Evolutionary conservation across 345 rosid species (phyloP), one percentile per base, ranked within the genome.

Genomic region (Moricandia arvensis): DNA sequence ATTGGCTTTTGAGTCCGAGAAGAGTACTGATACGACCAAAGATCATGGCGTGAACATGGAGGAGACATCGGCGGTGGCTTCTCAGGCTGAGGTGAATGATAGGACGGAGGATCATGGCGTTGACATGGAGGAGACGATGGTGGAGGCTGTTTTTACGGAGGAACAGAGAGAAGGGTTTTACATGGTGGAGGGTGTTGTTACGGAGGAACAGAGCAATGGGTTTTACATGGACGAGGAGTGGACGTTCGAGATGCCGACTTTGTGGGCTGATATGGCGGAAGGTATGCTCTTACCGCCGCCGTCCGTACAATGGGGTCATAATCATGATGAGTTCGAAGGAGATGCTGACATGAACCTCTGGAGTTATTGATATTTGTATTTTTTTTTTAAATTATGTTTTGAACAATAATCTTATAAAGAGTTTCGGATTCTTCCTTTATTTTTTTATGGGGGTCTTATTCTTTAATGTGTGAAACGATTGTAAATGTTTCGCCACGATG

Each of bases 211-310:
- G 1, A 26, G 53, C 64, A 64, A 68, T 24, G 80, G 60, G 2
- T 61, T 78, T 72, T 86, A 81, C 7, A 76, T 88, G 84, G 91
- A 88, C 29, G 85, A 92, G 9, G 96, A 92, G 60, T 85, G 59
- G 12, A 82, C 67, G 30, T 90, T 90, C 53, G 88, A 87, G 16
- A 86, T 89, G 88, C 93, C 91, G 7, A 80, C 77, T 24, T 66
- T 88, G 73, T 26, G 85, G 55, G 81, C 83, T 12, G 82, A 76
- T 64, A 90, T 92, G 96, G 97, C 93, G 0, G 87, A 83, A 55
- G 93, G 85, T 15, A 84, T 90, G 97, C 72, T 90, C 45, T 37
- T 93, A 79, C 85, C 96, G 1, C 94, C 86, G 6, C 93, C 88
- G 15, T 80, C 76, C 15, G 74, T 79, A 45, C 72, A 24, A 12